A percentile compares a stretch with the other conserved stretches of the same genome.
Conservation (phyloP, 352 stramenopile genomes). For the Globisporangium irregulare region DNA sequence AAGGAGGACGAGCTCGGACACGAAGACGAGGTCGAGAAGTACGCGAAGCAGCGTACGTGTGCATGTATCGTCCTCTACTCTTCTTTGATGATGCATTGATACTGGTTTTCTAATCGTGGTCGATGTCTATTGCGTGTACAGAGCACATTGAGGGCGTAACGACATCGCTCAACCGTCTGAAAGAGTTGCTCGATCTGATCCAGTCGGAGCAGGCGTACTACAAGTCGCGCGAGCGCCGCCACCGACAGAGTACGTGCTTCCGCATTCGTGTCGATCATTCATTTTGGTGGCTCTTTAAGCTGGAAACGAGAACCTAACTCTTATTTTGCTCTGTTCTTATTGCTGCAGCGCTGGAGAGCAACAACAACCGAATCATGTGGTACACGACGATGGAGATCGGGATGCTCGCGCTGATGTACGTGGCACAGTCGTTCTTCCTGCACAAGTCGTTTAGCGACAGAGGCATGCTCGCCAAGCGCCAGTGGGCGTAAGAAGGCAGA, state of each 20-base stretch:
- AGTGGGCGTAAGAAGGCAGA: constrained; percentile 48
- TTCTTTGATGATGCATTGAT: constrained; percentile 5
- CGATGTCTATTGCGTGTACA: constrained; percentile 15
- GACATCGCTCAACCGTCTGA: constrained; percentile 55
- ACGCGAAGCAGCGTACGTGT: constrained; percentile 59
- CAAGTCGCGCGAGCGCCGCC: constrained; percentile 56
- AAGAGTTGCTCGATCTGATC: constrained; percentile 65
- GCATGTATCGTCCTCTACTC: background rate
- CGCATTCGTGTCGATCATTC: background rate
- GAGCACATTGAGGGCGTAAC: constrained; percentile 71
- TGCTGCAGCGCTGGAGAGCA: constrained; percentile 63
- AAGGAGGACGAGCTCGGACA: constrained; percentile 71
- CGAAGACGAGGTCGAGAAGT: constrained; percentile 69
- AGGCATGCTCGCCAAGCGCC: constrained; percentile 60
- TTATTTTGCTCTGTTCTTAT: background rate
- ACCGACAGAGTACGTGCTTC: constrained; percentile 60
- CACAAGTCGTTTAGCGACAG: constrained; percentile 86
- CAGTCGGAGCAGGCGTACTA: constrained; percentile 82
- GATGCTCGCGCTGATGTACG: constrained; percentile 69
- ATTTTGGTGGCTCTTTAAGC: background rate
- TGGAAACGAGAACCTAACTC: background rate
- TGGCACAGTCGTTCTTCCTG: constrained; percentile 67
- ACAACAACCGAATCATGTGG: constrained; percentile 73
- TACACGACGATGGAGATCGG: constrained; percentile 74
- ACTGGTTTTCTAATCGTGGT: background rate